Base-by-base conservation (phyloP, 2,329 filamentous ascomycete species). In the Phoma sp. region DNA sequence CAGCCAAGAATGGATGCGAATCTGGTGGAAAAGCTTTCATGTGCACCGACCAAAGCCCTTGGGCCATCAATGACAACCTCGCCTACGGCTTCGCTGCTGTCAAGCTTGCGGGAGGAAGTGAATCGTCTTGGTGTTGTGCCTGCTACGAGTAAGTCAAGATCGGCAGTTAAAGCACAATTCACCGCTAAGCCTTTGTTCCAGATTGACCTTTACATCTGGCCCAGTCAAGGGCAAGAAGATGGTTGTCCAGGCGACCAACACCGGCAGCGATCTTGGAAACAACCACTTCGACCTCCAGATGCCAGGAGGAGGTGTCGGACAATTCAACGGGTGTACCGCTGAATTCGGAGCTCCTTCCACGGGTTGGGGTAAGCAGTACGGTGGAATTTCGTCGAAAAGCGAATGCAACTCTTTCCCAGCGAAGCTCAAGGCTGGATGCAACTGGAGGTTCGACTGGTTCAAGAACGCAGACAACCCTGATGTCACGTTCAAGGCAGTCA, bases 81-180 rank as follows among this genome's bases (percentile, higher is more conserved):
- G 79, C 85, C 4, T 89, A 88, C 65, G 87, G 87, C 3, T 89
- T 87, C 65, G 85, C 87, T 3, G 86, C 86, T 6, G 86, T 86
- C 4, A 79, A 79, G 43, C 78, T 89, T 53, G 69, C 77, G 1
- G 85, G 69, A 7, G 52, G 84, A 21, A 81, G 72, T 2, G 87
- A 89, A 72, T 73, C 75, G 0, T 78, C 74, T 10, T 88, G 85
- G 83, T 90, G 87, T 77, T 90, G 87, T 68, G 82, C 81, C 50
- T 88, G 86, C 70, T 88, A 87, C 65, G 79, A 85, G 77, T 75
- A 47, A 46, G 69, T 63, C 19, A 1, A 13, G 35, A 6, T 8
- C 6, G 2, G 4, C 15, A n/a, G 22, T 15, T 39, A 7, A 24
- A 8, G 3, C n/a, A 25, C 19, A 32, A 9, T 13, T 35, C 27